Conservation (phyloP, 1,284 basidiomycete genomes). For the Somion occarium region DNA sequence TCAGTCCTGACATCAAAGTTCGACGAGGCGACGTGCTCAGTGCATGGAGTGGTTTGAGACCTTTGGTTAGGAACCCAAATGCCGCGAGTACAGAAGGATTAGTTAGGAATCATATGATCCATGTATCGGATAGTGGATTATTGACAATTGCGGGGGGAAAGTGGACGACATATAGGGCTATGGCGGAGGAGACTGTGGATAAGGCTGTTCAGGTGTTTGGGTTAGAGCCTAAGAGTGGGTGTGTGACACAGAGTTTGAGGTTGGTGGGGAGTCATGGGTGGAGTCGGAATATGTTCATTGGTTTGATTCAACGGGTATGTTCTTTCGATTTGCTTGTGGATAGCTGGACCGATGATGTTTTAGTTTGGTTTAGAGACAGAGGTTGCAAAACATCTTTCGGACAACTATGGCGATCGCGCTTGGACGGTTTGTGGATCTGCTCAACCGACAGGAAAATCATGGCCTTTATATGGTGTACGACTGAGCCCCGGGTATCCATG, state of each 20-base stretch:
- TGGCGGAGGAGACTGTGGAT: conserved; percentile 96
- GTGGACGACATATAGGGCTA: conserved; percentile 97
- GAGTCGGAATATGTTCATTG: conserved; percentile 96
- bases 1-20: conserved; percentile 91
- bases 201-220: conserved; percentile 79
- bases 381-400: conserved; percentile 90
- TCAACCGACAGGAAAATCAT: conserved; percentile 71
- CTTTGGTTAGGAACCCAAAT: conserved; percentile 83
- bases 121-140: conserved; percentile 78
- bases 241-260: conserved; percentile 79
- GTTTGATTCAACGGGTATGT: conserved; percentile 82
- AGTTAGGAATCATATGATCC: conserved; percentile 94
- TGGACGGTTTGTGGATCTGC: conserved; percentile 91
- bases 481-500: conserved; percentile 78
- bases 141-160: conserved; percentile 97
- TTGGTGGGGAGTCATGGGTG: conserved; percentile 94
- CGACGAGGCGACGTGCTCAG: conserved; percentile 95
- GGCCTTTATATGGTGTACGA: conserved; percentile 86
- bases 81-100: conserved; percentile 82
- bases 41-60: conserved; percentile 92
- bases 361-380: conserved; percentile 89
- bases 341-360: not conserved
- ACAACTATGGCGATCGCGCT: conserved; percentile 93
- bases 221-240: conserved; percentile 57
- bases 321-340: not conserved